These are phyloP conservation scores for Pleurotus eryngii DNA, from an alignment of 768 basidiomycete genomes.

Conservation along the genomic window DNA sequence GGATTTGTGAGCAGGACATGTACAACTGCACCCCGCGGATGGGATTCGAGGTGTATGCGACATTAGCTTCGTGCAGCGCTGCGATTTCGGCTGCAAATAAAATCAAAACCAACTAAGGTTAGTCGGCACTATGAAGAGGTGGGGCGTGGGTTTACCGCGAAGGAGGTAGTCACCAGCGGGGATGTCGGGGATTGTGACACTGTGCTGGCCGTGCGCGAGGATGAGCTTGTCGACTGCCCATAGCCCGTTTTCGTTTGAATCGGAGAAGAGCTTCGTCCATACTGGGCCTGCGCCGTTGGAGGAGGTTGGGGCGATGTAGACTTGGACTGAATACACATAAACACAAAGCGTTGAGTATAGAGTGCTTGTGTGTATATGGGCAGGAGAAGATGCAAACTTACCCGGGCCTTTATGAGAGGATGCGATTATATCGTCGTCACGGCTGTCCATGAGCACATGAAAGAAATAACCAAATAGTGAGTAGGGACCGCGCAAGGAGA, in stretches of 20 bases:
- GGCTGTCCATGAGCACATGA: slow-evolving; percentile 14
- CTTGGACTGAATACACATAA: slow-evolving; percentile 18
- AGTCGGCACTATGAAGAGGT: not conserved
- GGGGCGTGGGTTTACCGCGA: slow-evolving; percentile 19
- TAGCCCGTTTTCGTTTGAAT: slow-evolving; percentile 17
- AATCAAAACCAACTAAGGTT: slow-evolving; percentile 23
- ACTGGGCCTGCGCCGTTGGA: slow-evolving; percentile 27
- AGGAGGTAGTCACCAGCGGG: slow-evolving; percentile 32
- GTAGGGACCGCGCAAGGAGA: not conserved
- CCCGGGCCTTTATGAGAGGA: slow-evolving; percentile 31
- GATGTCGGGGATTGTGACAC: slow-evolving; percentile 28
- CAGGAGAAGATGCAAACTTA: slow-evolving; percentile 8
- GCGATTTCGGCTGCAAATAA: slow-evolving; percentile 32
- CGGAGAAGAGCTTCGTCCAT: slow-evolving; percentile 32
- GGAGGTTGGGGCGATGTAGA: slow-evolving; percentile 27
- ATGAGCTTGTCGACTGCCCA: slow-evolving; percentile 33
- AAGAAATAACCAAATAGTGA: not conserved
- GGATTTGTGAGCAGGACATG: slow-evolving; percentile 46
- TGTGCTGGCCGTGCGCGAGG: slow-evolving; percentile 27
- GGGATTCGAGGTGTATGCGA: slow-evolving; percentile 24
- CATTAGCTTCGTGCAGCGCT: slow-evolving; percentile 30
- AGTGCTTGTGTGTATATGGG: not conserved
- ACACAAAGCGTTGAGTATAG: not conserved
- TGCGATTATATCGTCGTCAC: slow-evolving; percentile 34
- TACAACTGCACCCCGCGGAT: slow-evolving; percentile 46